Base-by-base conservation (phyloP, 2,329 filamentous ascomycete genomes). In the Fusarium chaquense region DNA sequence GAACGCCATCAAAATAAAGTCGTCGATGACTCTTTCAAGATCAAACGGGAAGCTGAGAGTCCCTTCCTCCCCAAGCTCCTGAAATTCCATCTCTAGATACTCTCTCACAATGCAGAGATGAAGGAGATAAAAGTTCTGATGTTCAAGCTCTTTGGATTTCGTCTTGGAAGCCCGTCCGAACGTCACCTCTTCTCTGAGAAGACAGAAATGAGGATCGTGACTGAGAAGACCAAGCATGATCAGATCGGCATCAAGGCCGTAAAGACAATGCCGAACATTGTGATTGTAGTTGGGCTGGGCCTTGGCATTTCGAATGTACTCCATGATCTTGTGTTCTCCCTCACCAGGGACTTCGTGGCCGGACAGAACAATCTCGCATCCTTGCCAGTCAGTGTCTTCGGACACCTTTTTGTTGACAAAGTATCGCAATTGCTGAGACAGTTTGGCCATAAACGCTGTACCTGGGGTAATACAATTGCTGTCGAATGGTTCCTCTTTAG, bases 241-340 rank as follows among this genome's bases (percentile, higher is more conserved):
- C 70, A 99, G 84, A 83, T 99, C 96, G 45, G 96, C 96, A 82
- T 99, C 96, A 51, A 99, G 87, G 26, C 97, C 97, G 81, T 99
- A 99, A 68, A 99, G 86, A 81, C 97, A 99, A 81, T 99, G 96
- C 61, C 96, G 93, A 67, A 97, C 89, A 76, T 99, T 98, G 51
- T 93, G 88, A 79, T 97, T 91, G 81, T 99, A 99, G 69, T 91
- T 89, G 3, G 93, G 93, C 80, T 99, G 96, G 50, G 95, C 94
- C 85, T 98, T 98, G 67, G 96, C 93, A 81, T 97, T 93, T 73
- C 96, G 92, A 80, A 99, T 99, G 81, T 99, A 99, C 81, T 99
- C 97, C 96, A 99, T 99, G 81, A 99, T 97, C 84, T 99, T 99
- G 85, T 99, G 96, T 81, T 99, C 96, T 75, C 96, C 96, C 82